These are phyloP conservation scores for Cyamopsis tetragonoloba DNA, from an alignment of 306 rosid species.

Conservation along the genomic window DNA sequence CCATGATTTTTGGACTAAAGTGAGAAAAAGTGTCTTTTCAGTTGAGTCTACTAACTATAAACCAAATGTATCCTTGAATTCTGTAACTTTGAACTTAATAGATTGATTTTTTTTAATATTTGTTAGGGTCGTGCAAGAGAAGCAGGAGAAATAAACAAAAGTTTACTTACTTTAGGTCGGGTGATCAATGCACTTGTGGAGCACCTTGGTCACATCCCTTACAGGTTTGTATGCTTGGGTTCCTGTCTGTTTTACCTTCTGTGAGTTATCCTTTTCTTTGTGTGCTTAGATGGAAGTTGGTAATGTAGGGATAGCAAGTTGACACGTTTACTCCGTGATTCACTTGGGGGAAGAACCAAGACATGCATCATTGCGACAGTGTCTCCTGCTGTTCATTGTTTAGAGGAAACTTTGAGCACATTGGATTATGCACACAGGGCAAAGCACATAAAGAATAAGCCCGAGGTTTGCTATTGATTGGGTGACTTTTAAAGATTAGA, in stretches of 20 bases:
- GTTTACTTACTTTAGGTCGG: constrained; percentile 91
- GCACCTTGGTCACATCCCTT: constrained; percentile 96
- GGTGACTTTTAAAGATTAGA: background rate
- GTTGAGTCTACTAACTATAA: too few species aligned
- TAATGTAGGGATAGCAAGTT: constrained; percentile 92
- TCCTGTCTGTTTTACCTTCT: background rate
- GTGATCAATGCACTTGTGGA: constrained; percentile 94
- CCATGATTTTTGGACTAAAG: too few species aligned
- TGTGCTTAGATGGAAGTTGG: constrained; percentile 15
- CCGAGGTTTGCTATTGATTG: constrained; percentile 62
- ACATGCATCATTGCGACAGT: constrained; percentile 98
- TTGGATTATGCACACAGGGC: constrained; percentile 97
- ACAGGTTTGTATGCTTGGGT: constrained; percentile 60
- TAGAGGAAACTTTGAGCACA: constrained; percentile 93
- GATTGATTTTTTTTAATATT: background rate
- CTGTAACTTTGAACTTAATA: background rate
- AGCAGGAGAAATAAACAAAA: constrained; percentile 98
- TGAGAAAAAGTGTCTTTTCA: too few species aligned
- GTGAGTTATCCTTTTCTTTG: background rate
- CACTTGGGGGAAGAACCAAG: constrained; percentile 98
- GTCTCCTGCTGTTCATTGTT: constrained; percentile 96
- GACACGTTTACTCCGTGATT: constrained; percentile 93
- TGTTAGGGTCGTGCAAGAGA: constrained; percentile 95
- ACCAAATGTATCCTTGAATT: too few species aligned
- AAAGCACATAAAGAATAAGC: constrained; percentile 83